Evolutionary conservation across 306 rosid species (phyloP).

Genomic region (Pterocarpus santalinus): DNA sequence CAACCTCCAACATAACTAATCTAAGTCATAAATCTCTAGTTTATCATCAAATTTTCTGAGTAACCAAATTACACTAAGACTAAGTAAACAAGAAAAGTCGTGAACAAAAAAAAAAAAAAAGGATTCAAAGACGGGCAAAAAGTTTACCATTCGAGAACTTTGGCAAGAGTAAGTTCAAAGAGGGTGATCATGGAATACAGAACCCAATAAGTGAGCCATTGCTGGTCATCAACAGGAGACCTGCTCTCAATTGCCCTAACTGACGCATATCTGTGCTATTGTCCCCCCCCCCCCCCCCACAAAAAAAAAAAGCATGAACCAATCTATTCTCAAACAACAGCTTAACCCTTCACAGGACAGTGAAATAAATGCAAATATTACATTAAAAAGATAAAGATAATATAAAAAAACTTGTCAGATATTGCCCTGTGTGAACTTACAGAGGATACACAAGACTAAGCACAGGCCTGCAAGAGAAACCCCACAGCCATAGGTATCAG

Average conservation of each 20-base stretch:
- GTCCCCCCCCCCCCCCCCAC: background rate
- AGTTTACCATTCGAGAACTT: slow-evolving; percentile 79
- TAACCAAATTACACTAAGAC: no score
- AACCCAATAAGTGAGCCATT: slow-evolving; percentile 99
- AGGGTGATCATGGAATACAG: slow-evolving; percentile 93
- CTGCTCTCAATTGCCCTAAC: slow-evolving; percentile 91
- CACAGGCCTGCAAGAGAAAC: slow-evolving; percentile 81
- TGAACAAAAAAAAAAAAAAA: no score
- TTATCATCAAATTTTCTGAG: no score
- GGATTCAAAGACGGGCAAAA: background rate
- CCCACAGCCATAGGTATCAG: background rate
- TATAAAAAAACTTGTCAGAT: background rate
- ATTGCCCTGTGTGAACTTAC: slow-evolving; percentile 54
- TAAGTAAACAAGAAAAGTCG: no score
- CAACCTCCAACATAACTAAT: no score
- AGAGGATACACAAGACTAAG: slow-evolving; percentile 94
- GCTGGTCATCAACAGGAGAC: slow-evolving; percentile 88
- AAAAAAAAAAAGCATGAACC: slow-evolving; percentile 17
- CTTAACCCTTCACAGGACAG: background rate
- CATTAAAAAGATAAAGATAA: background rate
- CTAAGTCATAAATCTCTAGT: no score
- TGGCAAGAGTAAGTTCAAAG: slow-evolving; percentile 89
- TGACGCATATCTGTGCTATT: slow-evolving; percentile 79
- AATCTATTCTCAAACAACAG: slow-evolving; percentile 22
- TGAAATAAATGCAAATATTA: slow-evolving; percentile 3